phyloP scores from a whole-genome alignment of 2,329 filamentous ascomycete species.

The Xylaria arbuscula region DNA sequence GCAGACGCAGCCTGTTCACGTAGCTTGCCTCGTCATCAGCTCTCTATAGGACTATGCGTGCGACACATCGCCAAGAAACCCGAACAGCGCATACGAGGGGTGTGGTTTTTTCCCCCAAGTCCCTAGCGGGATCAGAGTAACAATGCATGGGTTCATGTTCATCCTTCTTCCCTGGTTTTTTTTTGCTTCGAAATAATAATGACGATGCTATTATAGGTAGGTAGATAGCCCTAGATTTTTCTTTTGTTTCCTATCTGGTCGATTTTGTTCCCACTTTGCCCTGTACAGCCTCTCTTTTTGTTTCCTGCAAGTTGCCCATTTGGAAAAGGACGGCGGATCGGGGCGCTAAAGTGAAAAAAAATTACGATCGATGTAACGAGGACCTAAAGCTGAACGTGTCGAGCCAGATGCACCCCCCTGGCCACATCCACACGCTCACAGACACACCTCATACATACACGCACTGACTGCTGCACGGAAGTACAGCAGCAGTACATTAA shows the following conservation, averaged over 20 bases:
- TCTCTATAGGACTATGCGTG: slow-evolving; percentile 10
- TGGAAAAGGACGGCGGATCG: slow-evolving; percentile 31
- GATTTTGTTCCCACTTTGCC: slow-evolving; percentile 17
- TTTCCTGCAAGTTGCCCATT: slow-evolving; percentile 30
- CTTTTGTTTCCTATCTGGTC: slow-evolving; percentile 30
- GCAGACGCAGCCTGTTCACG: slow-evolving; percentile 17
- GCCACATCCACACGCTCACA: slow-evolving; percentile 25
- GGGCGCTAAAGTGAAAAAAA: slow-evolving; percentile 26
- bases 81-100: slow-evolving; percentile 23
- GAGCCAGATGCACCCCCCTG: slow-evolving; percentile 26
- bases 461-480: slow-evolving; percentile 1
- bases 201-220: background rate
- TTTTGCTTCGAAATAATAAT: slow-evolving; percentile 9
- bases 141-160: slow-evolving; percentile 28
- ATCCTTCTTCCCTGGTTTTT: no score
- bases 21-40: slow-evolving; percentile 36
- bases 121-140: slow-evolving; percentile 18
- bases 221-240: background rate
- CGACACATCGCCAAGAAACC: slow-evolving; percentile 29
- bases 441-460: background rate
- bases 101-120: slow-evolving; percentile 10
- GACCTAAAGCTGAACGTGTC: slow-evolving; percentile 29
- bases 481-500: slow-evolving; percentile 14
- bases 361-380: slow-evolving; percentile 34
- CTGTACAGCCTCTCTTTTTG: slow-evolving; percentile 8